Percentiles rank a stretch among this genome's conserved stretches.
These are phyloP conservation scores for Sambucus nigra DNA, from an alignment of 129 eudicot species.

Conservation along the genomic window DNA sequence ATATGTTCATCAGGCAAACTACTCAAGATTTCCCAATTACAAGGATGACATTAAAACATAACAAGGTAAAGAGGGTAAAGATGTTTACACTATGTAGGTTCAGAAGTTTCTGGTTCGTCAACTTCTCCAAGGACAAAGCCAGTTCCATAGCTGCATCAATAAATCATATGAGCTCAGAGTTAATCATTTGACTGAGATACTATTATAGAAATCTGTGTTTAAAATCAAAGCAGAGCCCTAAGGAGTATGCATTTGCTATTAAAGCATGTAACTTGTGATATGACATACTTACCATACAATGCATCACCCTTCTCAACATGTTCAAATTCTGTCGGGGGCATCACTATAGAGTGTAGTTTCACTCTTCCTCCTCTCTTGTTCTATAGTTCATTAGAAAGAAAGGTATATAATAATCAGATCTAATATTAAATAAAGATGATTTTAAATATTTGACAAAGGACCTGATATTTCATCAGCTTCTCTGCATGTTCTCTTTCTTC, in stretches of 20 bases:
- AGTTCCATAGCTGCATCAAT: conserved; percentile 77
- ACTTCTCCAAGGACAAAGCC: conserved; percentile 86
- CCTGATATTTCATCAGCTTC: conserved; percentile 88
- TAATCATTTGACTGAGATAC: too few relatives aligned
- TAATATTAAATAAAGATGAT: background rate
- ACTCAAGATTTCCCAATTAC: background rate
- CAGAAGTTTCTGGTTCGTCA: conserved; percentile 67
- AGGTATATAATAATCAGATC: background rate
- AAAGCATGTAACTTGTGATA: too few relatives aligned
- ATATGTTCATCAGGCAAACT: background rate
- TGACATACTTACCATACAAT: conserved; percentile 47
- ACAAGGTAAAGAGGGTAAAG: background rate
- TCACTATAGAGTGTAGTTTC: conserved; percentile 39
- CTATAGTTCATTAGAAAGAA: conserved; percentile 22
- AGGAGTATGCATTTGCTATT: too few relatives aligned
- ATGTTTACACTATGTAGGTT: conserved; percentile 46
- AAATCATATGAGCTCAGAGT: too few relatives aligned
- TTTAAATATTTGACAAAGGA: conserved; percentile 1
- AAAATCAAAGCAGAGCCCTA: background rate
- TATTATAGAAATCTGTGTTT: background rate
- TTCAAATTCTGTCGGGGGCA: conserved; percentile 70
- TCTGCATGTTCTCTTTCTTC: conserved; percentile 98
- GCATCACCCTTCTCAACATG: conserved; percentile 91
- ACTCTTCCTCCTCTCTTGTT: conserved; percentile 91
- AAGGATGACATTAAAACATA: background rate